Percentiles rank a stretch among this genome's conserved stretches.
phyloP scores from a whole-genome alignment of 2,329 filamentous ascomycete genomes.

The Fusarium longipes region DNA sequence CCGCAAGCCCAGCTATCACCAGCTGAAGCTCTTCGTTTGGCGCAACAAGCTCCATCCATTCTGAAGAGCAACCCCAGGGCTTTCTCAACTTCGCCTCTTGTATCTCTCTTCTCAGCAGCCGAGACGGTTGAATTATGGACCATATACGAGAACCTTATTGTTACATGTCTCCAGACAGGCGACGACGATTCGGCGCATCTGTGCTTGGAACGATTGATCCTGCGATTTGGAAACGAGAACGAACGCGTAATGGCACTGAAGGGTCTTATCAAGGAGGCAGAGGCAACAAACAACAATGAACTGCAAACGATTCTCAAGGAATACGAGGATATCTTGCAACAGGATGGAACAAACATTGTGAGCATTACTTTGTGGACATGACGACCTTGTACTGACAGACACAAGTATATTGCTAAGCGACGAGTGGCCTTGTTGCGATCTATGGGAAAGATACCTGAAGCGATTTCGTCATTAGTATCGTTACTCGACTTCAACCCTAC shows the following conservation, averaged over 20 bases:
- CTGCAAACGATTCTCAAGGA: slow-evolving; percentile 77
- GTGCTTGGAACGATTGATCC: slow-evolving; percentile 79
- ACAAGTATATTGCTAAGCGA: slow-evolving; percentile 86
- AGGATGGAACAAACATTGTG: slow-evolving; percentile 84
- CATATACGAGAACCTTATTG: slow-evolving; percentile 85
- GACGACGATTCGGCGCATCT: slow-evolving; percentile 81
- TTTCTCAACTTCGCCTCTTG: slow-evolving; percentile 65
- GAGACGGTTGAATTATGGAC: slow-evolving; percentile 87
- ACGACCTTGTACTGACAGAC: slow-evolving; percentile 37
- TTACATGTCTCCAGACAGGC: slow-evolving; percentile 84
- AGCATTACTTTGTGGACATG: slow-evolving; percentile 46
- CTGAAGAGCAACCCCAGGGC: slow-evolving; percentile 65
- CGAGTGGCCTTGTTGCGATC: slow-evolving; percentile 82
- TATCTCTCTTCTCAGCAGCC: slow-evolving; percentile 64
- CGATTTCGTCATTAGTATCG: slow-evolving; percentile 77
- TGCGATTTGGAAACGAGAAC: slow-evolving; percentile 85
- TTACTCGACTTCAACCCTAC: slow-evolving; percentile 87
- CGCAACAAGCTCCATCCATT: slow-evolving; percentile 70
- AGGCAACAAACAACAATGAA: slow-evolving; percentile 72
- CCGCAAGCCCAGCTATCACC: slow-evolving; percentile 68
- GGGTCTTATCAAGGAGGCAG: slow-evolving; percentile 87
- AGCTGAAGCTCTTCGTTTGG: slow-evolving; percentile 65
- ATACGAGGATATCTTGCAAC: slow-evolving; percentile 80
- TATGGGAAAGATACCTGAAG: slow-evolving; percentile 76
- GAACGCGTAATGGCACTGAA: slow-evolving; percentile 86